These are phyloP conservation scores for Plasmodium coatneyi DNA, from an alignment of 169 alveolate genomes.

Conservation along the genomic window DNA sequence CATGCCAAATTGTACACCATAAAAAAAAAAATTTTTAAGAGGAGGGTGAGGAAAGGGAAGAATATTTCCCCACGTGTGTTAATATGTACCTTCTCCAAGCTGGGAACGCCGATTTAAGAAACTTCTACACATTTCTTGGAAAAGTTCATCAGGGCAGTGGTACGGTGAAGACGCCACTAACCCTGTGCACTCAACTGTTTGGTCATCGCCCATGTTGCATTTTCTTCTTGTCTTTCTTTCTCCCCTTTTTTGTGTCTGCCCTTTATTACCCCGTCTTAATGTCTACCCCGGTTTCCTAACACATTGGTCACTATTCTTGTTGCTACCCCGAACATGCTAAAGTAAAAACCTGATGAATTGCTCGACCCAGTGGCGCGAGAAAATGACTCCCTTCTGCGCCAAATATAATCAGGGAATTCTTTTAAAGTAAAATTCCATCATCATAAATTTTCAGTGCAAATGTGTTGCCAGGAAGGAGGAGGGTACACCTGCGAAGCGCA, in stretches of 20 bases:
- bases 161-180: not conserved
- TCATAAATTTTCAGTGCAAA: not conserved
- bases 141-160: not conserved
- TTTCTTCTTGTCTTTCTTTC: not conserved
- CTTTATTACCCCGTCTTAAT: not conserved
- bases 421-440: not conserved
- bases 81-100: not conserved
- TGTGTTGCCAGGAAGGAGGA: not conserved
- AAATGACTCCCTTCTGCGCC: not conserved
- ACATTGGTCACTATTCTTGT: not conserved
- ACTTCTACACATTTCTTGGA: not conserved
- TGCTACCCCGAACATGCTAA: not conserved
- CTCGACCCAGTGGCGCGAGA: not conserved
- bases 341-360: not conserved
- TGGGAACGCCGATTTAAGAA: not conserved
- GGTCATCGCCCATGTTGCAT: not conserved
- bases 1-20: not conserved
- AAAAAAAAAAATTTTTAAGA: not conserved
- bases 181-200: not conserved
- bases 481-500: not conserved
- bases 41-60: not conserved
- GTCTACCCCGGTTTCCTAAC: not conserved
- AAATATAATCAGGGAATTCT: not conserved
- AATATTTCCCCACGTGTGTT: not conserved
- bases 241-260: not conserved